Evolutionary conservation across 2,329 filamentous ascomycete species (phyloP).

Genomic region (Dryadomyces sulphureus): DNA sequence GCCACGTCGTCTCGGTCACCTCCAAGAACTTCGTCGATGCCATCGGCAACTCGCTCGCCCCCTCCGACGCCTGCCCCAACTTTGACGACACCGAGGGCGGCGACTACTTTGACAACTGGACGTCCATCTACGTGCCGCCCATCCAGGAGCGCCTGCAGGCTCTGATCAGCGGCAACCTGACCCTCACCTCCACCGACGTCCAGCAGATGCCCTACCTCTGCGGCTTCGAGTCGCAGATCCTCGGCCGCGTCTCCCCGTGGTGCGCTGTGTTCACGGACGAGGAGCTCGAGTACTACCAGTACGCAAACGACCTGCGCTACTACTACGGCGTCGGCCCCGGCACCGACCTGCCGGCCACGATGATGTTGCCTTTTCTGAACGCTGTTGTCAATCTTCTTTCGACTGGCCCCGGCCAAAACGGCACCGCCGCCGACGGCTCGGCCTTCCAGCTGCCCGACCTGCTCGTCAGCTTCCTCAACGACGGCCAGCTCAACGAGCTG

Average conservation of each 20-base stretch:
- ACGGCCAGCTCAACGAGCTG: constrained; percentile 50
- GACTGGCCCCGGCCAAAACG: constrained; percentile 33
- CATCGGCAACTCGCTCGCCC: constrained; percentile 46
- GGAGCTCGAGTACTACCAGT: constrained; percentile 50
- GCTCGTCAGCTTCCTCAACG: constrained; percentile 48
- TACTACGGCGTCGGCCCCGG: constrained; percentile 50
- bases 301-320: constrained; percentile 53
- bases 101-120: constrained; percentile 22
- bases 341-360: constrained; percentile 33
- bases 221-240: constrained; percentile 56
- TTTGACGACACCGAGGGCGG: constrained; percentile 38
- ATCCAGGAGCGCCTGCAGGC: constrained; percentile 38
- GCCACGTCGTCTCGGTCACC: constrained; percentile 43
- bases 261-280: constrained; percentile 46
- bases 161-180: constrained; percentile 37
- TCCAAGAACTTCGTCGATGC: constrained; percentile 32
- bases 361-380: constrained; percentile 48
- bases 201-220: constrained; percentile 49
- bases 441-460: constrained; percentile 38
- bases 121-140: constrained; percentile 20
- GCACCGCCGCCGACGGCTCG: constrained; percentile 27
- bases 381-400: constrained; percentile 36
- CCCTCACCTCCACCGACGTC: constrained; percentile 28
- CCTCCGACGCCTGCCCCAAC: constrained; percentile 47
- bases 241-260: constrained; percentile 43